Evolutionary conservation across 805 yeast genomes (phyloP).

Genomic region (Metschnikowia matae): DNA sequence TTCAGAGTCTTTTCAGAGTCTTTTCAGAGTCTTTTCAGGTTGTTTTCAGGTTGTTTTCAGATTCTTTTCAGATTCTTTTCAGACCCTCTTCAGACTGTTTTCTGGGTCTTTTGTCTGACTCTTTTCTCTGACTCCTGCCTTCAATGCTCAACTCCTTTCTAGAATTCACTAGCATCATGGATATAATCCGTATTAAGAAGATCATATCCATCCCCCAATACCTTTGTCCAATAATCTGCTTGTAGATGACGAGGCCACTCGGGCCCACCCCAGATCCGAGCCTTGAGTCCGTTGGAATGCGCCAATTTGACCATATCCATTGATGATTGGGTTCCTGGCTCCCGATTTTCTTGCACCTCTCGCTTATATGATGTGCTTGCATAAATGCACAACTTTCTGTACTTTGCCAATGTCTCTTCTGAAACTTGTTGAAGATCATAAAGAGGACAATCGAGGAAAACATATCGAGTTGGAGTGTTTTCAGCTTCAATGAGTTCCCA

Average conservation of each 20-base stretch:
- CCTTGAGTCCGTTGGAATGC: slow-evolving; percentile 47
- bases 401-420: slow-evolving; percentile 21
- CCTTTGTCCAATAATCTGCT: slow-evolving; percentile 46
- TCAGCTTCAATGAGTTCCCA: slow-evolving; percentile 27
- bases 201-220: slow-evolving; percentile 49
- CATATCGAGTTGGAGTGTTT: slow-evolving; percentile 21
- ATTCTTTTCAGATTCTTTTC: too few species aligned
- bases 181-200: slow-evolving; percentile 63
- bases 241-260: slow-evolving; percentile 55
- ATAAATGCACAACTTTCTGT: slow-evolving; percentile 29
- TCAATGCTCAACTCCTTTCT: neutral
- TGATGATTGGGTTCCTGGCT: slow-evolving; percentile 12
- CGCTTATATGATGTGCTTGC: slow-evolving; percentile 43
- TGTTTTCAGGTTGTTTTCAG: too few species aligned
- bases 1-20: too few species aligned
- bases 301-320: slow-evolving; percentile 35
- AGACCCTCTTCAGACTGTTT: too few species aligned
- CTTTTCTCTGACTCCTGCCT: too few species aligned
- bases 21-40: too few species aligned
- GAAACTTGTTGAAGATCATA: slow-evolving; percentile 21
- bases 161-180: slow-evolving; percentile 25
- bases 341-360: slow-evolving; percentile 13
- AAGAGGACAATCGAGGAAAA: slow-evolving; percentile 55
- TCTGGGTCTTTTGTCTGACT: too few species aligned
- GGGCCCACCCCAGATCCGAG: slow-evolving; percentile 71